phyloP scores from a whole-genome alignment of 78 protist species.

The Creolimax fragrantissima region DNA sequence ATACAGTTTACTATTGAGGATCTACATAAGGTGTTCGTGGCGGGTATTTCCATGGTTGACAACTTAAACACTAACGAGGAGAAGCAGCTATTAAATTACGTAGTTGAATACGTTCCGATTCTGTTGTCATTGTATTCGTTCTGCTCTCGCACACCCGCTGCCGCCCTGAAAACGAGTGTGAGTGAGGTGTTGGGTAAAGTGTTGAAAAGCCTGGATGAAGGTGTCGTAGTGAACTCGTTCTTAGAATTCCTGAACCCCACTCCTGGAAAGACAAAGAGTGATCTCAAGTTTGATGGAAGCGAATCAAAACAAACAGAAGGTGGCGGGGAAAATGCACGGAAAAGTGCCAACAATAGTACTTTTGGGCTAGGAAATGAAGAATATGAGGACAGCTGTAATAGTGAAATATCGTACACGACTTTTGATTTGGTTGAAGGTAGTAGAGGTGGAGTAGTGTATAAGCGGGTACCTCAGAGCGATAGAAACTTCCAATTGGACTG shows the following conservation, averaged over 20 bases:
- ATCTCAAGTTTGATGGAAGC: too few relatives aligned
- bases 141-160: neutral
- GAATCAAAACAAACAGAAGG: neutral
- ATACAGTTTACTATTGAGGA: neutral
- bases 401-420: too few relatives aligned
- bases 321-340: too few relatives aligned
- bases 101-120: neutral
- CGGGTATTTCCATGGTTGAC: neutral
- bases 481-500: neutral
- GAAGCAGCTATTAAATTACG: neutral
- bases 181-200: neutral
- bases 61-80: neutral
- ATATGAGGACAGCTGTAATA: too few relatives aligned
- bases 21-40: neutral
- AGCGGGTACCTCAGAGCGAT: neutral
- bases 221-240: neutral
- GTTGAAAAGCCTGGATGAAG: neutral
- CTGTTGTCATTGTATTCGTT: neutral
- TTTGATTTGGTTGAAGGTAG: neutral
- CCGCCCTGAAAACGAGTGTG: neutral
- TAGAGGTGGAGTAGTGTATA: neutral
- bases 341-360: too few relatives aligned
- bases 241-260: neutral
- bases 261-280: neutral
- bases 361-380: too few relatives aligned